Percentiles rank a stretch among this genome's conserved stretches.
Evolutionary conservation across 1,139 yeast genomes (phyloP).

Genomic region (Protomyces pachydermus): DNA sequence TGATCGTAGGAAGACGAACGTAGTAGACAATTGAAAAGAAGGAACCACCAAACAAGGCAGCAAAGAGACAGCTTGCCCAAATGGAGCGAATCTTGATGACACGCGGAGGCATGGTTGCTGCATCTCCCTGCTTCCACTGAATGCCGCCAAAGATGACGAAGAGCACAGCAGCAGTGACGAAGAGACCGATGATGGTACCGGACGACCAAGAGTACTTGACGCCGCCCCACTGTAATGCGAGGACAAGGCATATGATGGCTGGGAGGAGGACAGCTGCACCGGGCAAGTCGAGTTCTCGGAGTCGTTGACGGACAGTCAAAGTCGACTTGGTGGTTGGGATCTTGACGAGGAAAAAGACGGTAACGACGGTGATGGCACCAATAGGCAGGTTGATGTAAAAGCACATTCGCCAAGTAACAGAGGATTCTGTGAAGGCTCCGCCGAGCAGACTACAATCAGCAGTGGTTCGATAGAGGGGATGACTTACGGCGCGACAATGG

Average conservation of each 20-base stretch:
- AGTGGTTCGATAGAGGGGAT: constrained; percentile 50
- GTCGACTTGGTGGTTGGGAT: constrained; percentile 46
- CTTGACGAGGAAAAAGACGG: constrained; percentile 52
- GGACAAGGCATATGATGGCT: constrained; percentile 46
- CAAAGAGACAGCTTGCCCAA: constrained; percentile 42
- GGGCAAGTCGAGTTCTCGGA: constrained; percentile 47
- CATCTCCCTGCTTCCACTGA: constrained; percentile 47
- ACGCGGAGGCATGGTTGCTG: constrained; percentile 50
- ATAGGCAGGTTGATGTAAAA: constrained; percentile 67
- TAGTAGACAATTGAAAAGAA: constrained; percentile 49
- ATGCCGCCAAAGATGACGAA: constrained; percentile 45
- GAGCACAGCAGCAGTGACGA: constrained; percentile 51
- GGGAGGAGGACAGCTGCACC: constrained; percentile 46
- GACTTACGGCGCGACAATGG: constrained; percentile 61
- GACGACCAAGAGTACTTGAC: constrained; percentile 49
- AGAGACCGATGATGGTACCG: constrained; percentile 52
- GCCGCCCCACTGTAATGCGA: constrained; percentile 55
- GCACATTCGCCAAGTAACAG: constrained; percentile 73
- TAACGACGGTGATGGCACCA: constrained; percentile 53
- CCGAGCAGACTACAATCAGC: constrained; percentile 58
- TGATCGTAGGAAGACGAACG: background rate
- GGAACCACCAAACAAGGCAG: constrained; percentile 44
- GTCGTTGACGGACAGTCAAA: constrained; percentile 40
- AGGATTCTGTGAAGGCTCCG: constrained; percentile 55
- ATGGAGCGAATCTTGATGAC: constrained; percentile 43